Evolutionary conservation across 1,284 basidiomycete species (phyloP).

Genomic region (Calocybe gambosa): DNA sequence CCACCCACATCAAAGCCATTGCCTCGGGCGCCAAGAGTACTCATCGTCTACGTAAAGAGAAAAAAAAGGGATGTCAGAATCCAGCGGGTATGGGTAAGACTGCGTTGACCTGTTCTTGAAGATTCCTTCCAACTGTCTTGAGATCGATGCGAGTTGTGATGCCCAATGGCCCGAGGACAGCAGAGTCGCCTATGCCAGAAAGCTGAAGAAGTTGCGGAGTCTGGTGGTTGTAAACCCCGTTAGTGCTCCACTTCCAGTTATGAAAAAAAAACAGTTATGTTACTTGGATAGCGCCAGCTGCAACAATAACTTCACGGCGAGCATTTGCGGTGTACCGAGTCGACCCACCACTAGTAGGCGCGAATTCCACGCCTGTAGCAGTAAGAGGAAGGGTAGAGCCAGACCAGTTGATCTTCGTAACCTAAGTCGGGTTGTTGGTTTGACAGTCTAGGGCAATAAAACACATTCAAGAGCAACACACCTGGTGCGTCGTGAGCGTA

Average conservation of each 20-base stretch:
- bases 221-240: not conserved
- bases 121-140: slow-evolving; percentile 36
- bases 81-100: not conserved
- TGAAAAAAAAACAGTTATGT: slow-evolving; percentile 1
- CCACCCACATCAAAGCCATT: slow-evolving; percentile 30
- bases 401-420: slow-evolving; percentile 26
- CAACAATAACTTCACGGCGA: slow-evolving; percentile 25
- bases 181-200: slow-evolving; percentile 38
- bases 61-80: not conserved
- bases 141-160: slow-evolving; percentile 32
- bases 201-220: slow-evolving; percentile 20
- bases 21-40: slow-evolving; percentile 25
- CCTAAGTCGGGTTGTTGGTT: slow-evolving; percentile 20
- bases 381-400: slow-evolving; percentile 21
- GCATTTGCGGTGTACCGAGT: slow-evolving; percentile 22
- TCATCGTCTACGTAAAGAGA: slow-evolving; percentile 19
- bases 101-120: slow-evolving; percentile 38
- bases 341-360: slow-evolving; percentile 19
- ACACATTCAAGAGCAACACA: slow-evolving; percentile 7
- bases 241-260: not conserved
- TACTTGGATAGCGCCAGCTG: slow-evolving; percentile 30
- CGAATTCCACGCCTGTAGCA: slow-evolving; percentile 27
- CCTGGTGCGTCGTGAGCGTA: slow-evolving; percentile 24
- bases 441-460: no score
- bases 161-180: slow-evolving; percentile 28